Evolutionary conservation across 306 rosid species (phyloP).

Genomic region (Argentina anserina): DNA sequence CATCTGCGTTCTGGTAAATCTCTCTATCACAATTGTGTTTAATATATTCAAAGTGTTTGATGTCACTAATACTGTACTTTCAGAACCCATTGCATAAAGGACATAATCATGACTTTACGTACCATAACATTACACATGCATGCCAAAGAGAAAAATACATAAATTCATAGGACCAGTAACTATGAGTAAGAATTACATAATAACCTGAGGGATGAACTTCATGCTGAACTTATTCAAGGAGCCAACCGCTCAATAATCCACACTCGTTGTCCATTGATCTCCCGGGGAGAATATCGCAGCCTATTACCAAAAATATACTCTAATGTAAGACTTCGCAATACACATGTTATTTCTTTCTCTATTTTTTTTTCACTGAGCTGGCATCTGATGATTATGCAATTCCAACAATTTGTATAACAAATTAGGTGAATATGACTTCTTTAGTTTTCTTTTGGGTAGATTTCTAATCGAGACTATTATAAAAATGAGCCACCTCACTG

Average conservation of each 20-base stretch:
- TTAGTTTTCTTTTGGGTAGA: neutral
- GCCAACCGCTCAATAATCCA: constrained; percentile 94
- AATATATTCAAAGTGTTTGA: constrained; percentile 4
- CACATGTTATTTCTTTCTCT: neutral
- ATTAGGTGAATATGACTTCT: neutral
- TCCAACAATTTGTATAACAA: neutral
- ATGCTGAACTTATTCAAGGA: constrained; percentile 43
- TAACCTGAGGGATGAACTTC: constrained; percentile 22
- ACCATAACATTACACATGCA: constrained; percentile 1
- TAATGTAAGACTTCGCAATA: neutral
- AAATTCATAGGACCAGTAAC: neutral
- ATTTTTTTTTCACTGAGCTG: neutral
- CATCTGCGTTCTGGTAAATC: neutral
- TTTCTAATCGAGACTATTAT: neutral
- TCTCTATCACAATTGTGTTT: neutral
- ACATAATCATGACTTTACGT: neutral
- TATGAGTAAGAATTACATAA: neutral
- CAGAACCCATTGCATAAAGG: neutral
- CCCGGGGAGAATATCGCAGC: constrained; percentile 71
- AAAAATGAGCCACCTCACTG: neutral
- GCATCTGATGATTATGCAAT: neutral
- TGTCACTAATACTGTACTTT: neutral
- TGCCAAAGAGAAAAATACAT: neutral
- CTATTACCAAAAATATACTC: constrained; percentile 42
- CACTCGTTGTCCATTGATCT: constrained; percentile 51